phyloP scores from a whole-genome alignment of 2,329 filamentous ascomycete genomes.

The Botrytis elliptica region DNA sequence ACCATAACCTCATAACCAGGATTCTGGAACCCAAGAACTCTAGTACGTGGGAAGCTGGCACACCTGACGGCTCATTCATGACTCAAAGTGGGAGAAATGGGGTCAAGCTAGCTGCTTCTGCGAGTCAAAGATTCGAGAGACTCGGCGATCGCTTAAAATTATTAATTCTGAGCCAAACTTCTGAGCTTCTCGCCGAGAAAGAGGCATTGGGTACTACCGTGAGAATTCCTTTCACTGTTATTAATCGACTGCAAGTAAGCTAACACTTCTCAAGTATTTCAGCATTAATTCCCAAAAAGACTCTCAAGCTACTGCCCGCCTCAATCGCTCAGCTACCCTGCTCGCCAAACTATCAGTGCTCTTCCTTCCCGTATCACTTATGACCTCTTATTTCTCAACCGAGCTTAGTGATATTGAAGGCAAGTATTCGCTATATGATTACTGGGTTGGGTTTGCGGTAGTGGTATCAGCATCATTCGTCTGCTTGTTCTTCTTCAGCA shows the following conservation, averaged over 20 bases:
- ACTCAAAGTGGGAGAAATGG: conserved; percentile 19
- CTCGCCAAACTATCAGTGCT: conserved; percentile 73
- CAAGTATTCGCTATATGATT: conserved; percentile 60
- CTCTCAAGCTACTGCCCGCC: conserved; percentile 66
- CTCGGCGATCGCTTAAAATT: conserved; percentile 58
- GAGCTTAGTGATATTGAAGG: conserved; percentile 57
- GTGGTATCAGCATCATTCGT: conserved; percentile 60
- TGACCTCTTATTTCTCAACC: conserved; percentile 73
- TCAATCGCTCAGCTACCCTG: conserved; percentile 70
- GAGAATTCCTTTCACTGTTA: conserved; percentile 19
- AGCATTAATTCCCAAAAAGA: conserved; percentile 75
- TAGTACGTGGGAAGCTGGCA: conserved; percentile 43
- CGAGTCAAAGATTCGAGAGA: conserved; percentile 57
- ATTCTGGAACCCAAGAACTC: conserved; percentile 43
- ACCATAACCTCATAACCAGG: conserved; percentile 59
- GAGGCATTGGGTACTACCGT: conserved; percentile 68
- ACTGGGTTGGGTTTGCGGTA: conserved; percentile 67
- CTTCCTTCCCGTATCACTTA: conserved; percentile 71
- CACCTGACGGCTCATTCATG: conserved; percentile 14
- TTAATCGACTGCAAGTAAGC: not conserved
- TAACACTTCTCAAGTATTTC: conserved; percentile 58
- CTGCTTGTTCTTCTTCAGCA: conserved; percentile 54
- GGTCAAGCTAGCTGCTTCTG: conserved; percentile 45
- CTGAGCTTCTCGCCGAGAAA: conserved; percentile 67
- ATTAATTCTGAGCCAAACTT: conserved; percentile 60